phyloP scores from a whole-genome alignment of 1,139 yeast genomes.

The Entelexis sorbosivorans region DNA sequence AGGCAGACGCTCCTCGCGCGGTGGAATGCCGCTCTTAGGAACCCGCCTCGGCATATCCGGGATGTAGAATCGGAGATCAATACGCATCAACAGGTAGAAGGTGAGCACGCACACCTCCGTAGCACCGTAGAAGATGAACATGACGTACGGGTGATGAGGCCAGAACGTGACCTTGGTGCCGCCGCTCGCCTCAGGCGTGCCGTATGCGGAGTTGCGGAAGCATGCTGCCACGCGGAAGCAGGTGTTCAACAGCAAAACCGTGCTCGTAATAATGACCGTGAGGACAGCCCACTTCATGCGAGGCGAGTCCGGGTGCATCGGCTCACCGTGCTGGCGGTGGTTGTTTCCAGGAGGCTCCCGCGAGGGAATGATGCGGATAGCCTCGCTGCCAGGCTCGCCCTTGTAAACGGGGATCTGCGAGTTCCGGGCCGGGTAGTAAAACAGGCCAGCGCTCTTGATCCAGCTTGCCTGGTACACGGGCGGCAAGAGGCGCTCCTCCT shows the following conservation, averaged over 20 bases:
- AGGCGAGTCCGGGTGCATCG: constrained; percentile 36
- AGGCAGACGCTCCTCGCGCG: not conserved
- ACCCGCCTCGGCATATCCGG: constrained; percentile 47
- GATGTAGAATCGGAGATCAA: constrained; percentile 67
- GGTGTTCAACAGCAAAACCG: constrained; percentile 47
- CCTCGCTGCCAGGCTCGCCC: constrained; percentile 32
- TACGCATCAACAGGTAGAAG: constrained; percentile 49
- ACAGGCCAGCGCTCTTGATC: constrained; percentile 53
- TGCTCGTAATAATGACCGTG: constrained; percentile 43
- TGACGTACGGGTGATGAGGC: constrained; percentile 44
- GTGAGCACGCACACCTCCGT: constrained; percentile 49
- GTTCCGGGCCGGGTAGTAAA: constrained; percentile 43
- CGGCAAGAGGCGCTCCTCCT: constrained; percentile 24
- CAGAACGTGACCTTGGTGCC: constrained; percentile 30
- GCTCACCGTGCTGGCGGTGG: constrained; percentile 27
- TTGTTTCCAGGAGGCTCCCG: constrained; percentile 32
- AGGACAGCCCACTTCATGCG: constrained; percentile 36
- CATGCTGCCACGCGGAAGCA: constrained; percentile 47
- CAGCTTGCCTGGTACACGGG: constrained; percentile 67
- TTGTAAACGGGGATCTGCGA: constrained; percentile 21
- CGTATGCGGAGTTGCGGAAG: constrained; percentile 31
- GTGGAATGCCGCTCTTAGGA: constrained; percentile 14
- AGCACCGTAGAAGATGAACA: constrained; percentile 59
- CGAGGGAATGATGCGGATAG: constrained; percentile 37
- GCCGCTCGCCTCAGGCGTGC: constrained; percentile 27